Conservation (phyloP, 2,329 filamentous ascomycete genomes). For the Pseudogymnoascus sp. region DNA sequence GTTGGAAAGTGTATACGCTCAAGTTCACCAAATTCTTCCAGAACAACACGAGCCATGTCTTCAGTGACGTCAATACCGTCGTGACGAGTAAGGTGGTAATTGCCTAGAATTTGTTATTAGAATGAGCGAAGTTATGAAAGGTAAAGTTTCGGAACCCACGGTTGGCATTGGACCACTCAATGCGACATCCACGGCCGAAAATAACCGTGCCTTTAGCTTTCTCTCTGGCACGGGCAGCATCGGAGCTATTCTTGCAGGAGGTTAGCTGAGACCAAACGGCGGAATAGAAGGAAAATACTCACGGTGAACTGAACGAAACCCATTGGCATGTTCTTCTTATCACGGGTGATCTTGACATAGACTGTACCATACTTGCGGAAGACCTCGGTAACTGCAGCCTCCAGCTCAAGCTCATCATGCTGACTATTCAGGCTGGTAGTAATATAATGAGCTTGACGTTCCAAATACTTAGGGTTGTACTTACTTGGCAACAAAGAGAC, state of each 20-base stretch:
- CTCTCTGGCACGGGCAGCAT: conserved; percentile 43
- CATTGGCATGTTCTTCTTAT: conserved; percentile 53
- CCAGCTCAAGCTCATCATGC: conserved; percentile 43
- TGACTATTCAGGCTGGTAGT: conserved; percentile 32
- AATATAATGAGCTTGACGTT: neutral
- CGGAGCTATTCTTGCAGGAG: conserved; percentile 35
- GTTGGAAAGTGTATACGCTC: conserved; percentile 20
- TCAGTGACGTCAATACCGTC: conserved; percentile 33
- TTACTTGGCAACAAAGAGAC: conserved; percentile 62
- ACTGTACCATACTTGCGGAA: conserved; percentile 51
- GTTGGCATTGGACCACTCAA: conserved; percentile 53
- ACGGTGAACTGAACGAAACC: conserved; percentile 59
- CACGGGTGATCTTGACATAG: conserved; percentile 58
- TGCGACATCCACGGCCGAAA: conserved; percentile 50
- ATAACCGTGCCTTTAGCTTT: conserved; percentile 43
- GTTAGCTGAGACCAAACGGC: conserved; percentile 22
- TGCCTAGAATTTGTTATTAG: conserved; percentile 32
- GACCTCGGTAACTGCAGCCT: conserved; percentile 43
- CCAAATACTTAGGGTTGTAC: conserved; percentile 23
- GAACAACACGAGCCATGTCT: conserved; percentile 38
- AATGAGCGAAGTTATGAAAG: neutral
- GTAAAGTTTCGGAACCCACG: conserved; percentile 35
- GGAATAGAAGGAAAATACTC: conserved; percentile 24
- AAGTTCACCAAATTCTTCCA: conserved; percentile 40
- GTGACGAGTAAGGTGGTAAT: conserved; percentile 41